phyloP scores from a whole-genome alignment of 1,284 basidiomycete species.

The Irpex sp. region DNA sequence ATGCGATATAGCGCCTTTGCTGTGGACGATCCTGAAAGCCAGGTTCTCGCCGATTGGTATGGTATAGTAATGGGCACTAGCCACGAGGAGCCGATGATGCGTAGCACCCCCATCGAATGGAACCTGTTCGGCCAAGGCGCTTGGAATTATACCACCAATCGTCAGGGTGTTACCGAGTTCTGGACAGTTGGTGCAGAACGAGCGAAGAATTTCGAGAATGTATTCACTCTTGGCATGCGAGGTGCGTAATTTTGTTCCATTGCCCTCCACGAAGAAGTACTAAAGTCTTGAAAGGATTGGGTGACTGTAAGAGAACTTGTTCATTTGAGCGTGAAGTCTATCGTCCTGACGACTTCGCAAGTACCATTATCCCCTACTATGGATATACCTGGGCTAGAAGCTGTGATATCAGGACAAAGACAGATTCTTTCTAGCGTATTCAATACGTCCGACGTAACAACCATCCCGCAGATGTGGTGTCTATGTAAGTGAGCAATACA shows the following conservation, averaged over 20 bases:
- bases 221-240: conserved; percentile 66
- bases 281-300: background rate
- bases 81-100: conserved; percentile 67
- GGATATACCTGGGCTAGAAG: conserved; percentile 47
- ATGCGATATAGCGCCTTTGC: conserved; percentile 51
- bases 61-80: conserved; percentile 74
- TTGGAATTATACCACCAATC: conserved; percentile 60
- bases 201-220: conserved; percentile 51
- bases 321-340: background rate
- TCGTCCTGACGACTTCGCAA: conserved; percentile 16
- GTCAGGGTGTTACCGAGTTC: conserved; percentile 51
- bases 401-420: conserved; percentile 60
- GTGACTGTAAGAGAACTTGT: background rate
- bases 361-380: conserved; percentile 45
- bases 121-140: conserved; percentile 47
- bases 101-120: conserved; percentile 60
- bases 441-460: conserved; percentile 43
- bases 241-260: conserved; percentile 26
- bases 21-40: conserved; percentile 66
- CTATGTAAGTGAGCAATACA: conserved; percentile 40
- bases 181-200: conserved; percentile 59
- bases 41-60: conserved; percentile 60
- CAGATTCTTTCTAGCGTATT: conserved; percentile 55
- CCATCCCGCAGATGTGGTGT: conserved; percentile 64
- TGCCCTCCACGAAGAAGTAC: background rate